Conservation (phyloP, 306 rosid genomes). For the Rubus idaeus region DNA sequence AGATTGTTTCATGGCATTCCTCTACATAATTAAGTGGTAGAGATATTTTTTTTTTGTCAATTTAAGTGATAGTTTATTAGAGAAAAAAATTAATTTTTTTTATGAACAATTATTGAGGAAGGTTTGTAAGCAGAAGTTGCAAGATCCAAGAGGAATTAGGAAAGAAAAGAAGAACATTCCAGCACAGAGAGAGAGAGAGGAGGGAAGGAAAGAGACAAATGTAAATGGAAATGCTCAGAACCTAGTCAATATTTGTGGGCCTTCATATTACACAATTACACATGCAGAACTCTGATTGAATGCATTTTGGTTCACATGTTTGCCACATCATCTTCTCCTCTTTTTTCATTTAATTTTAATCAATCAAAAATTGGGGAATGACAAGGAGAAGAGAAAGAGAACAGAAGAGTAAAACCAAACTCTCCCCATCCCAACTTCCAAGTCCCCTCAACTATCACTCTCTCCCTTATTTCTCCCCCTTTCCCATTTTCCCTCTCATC, state of each 20-base stretch:
- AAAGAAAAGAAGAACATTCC: constrained; percentile 50
- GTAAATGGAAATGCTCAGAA: constrained; percentile 29
- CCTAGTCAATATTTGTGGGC: constrained; percentile 36
- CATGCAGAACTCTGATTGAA: constrained; percentile 58
- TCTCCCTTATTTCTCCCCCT: constrained; percentile 7
- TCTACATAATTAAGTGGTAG: too few relatives aligned
- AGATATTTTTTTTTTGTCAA: neutral
- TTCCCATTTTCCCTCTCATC: constrained; percentile 36
- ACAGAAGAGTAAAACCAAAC: neutral
- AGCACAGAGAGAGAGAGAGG: constrained; percentile 27
- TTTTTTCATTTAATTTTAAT: neutral
- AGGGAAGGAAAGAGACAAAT: constrained; percentile 19
- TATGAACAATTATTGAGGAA: neutral
- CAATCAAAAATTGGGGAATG: neutral
- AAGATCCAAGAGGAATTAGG: constrained; percentile 7
- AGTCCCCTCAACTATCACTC: neutral
- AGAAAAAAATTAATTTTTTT: neutral
- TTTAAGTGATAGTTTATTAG: neutral
- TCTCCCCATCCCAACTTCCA: neutral
- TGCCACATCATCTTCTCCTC: constrained; percentile 33
- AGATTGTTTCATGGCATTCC: too few relatives aligned
- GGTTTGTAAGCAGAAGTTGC: neutral
- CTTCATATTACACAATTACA: constrained; percentile 26
- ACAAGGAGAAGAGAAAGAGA: neutral
- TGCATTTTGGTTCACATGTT: constrained; percentile 50